Base-by-base conservation (phyloP, 306 rosid species). In the Urtica urens region DNA sequence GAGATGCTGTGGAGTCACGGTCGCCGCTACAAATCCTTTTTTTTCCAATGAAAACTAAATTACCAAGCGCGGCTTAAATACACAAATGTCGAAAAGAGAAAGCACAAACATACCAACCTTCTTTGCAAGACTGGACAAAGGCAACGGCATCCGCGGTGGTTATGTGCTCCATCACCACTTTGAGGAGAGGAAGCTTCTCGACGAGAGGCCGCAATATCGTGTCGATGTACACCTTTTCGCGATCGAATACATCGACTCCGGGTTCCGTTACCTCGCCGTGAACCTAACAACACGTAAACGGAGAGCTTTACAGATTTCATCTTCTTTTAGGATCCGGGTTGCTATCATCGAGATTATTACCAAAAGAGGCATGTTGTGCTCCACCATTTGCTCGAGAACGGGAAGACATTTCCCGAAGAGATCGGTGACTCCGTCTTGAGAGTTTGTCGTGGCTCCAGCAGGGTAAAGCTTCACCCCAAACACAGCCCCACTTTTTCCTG, bases 1-100 rank as follows among this genome's bases (percentile, higher is more conserved):
- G 59, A 87, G 80, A 83, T 87, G 94, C 31, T 87, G 94, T 34
- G 96, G 96, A 18, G 96, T 83, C 62, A 87, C 94, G 23, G 94
- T 87, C 51, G 87, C 94, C 1, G 85, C 93, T 50, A 87, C 75
- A 47, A 29, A 49, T 43, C 87, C 96, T n/a, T n/a, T n/a, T n/a
- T n/a, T n/a, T n/a, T n/a, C n/a, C n/a, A n/a, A n/a, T n/a, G n/a
- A n/a, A n/a, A n/a, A n/a, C n/a, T n/a, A n/a, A n/a, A n/a, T n/a
- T n/a, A n/a, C n/a, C n/a, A n/a, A n/a, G n/a, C n/a, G n/a, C n/a
- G n/a, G n/a, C n/a, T 87, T 43, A 46, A 24, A 49, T 60, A 65
- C 15, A 60, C 49, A 49, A 39, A 39, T 40, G 58, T 18, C 24
- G 50, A 27, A 54, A 28, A 28, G 10, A 28, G 10, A 28, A 28